These are phyloP conservation scores for Wickerhamiella nectarea DNA, from an alignment of 805 yeast genomes.

Conservation along the genomic window DNA sequence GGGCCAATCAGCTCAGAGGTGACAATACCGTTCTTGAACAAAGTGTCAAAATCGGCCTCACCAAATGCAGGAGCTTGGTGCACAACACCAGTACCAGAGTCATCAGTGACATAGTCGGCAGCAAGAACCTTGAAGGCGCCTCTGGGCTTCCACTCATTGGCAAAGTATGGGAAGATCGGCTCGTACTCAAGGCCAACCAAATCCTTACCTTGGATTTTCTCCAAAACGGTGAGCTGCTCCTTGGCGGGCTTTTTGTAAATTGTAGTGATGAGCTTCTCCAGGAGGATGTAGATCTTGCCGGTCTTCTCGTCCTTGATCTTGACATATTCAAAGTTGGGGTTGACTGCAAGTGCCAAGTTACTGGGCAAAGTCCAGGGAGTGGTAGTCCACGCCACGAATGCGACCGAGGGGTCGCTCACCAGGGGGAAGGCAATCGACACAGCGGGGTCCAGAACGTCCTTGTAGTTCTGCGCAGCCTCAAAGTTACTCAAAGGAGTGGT, in stretches of 20 bases:
- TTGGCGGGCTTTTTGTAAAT: slow-evolving; percentile 89
- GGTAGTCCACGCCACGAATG: slow-evolving; percentile 95
- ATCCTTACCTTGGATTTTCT: slow-evolving; percentile 63
- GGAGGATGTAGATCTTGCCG: slow-evolving; percentile 64
- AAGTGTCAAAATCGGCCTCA: slow-evolving; percentile 90
- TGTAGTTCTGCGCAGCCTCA: slow-evolving; percentile 97
- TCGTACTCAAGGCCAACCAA: slow-evolving; percentile 66
- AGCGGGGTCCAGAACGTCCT: slow-evolving; percentile 94
- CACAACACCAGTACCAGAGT: slow-evolving; percentile 98
- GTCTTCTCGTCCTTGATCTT: slow-evolving; percentile 85
- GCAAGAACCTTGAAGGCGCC: slow-evolving; percentile 66
- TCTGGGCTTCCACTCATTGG: slow-evolving; percentile 55
- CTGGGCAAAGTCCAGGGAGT: slow-evolving; percentile 99
- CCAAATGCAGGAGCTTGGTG: slow-evolving; percentile 99
- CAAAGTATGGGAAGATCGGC: slow-evolving; percentile 75
- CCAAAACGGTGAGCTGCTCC: slow-evolving; percentile 75
- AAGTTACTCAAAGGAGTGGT: slow-evolving; percentile 95
- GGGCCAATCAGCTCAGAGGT: slow-evolving; percentile 62
- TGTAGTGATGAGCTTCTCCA: slow-evolving; percentile 70
- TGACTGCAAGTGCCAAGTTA: slow-evolving; percentile 79
- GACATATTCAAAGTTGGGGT: slow-evolving; percentile 81
- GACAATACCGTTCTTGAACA: slow-evolving; percentile 63
- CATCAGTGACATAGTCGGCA: slow-evolving; percentile 77
- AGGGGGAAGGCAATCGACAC: slow-evolving; percentile 83
- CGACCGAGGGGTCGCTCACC: slow-evolving; percentile 64